Evolutionary conservation across 1,284 basidiomycete species (phyloP).

Genomic region (Stygiomarasmius scandens): DNA sequence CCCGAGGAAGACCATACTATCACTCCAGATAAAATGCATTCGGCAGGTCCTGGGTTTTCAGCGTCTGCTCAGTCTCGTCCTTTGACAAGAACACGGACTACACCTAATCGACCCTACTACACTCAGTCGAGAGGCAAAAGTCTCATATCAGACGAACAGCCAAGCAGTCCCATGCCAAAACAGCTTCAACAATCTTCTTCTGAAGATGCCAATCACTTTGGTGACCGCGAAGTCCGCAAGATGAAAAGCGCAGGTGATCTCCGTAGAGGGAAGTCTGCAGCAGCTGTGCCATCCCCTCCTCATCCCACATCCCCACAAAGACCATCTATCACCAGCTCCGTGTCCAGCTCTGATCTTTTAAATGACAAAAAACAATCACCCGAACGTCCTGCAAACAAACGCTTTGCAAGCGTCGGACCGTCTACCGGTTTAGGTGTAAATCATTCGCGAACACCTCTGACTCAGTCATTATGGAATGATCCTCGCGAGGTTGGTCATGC

Average conservation of each 20-base stretch:
- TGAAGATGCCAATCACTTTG: conserved; percentile 42
- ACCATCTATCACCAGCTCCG: conserved; percentile 52
- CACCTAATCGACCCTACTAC: conserved; percentile 66
- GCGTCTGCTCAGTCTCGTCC: conserved; percentile 34
- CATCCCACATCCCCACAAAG: conserved; percentile 38
- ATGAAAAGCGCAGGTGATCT: conserved; percentile 90
- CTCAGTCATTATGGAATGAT: conserved; percentile 55
- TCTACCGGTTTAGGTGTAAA: conserved; percentile 35
- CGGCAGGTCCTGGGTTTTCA: conserved; percentile 17
- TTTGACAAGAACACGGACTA: conserved; percentile 69
- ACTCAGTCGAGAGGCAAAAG: conserved; percentile 46
- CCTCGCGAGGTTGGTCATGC: conserved; percentile 28
- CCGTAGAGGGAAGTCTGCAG: conserved; percentile 45
- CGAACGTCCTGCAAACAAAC: conserved; percentile 44
- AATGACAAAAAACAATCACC: conserved; percentile 22
- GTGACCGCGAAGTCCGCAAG: conserved; percentile 69
- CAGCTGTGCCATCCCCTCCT: conserved; percentile 15
- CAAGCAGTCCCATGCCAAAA: conserved; percentile 4
- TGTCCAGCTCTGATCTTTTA: conserved; percentile 65
- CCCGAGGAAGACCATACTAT: conserved; percentile 77
- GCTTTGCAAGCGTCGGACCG: conserved; percentile 71
- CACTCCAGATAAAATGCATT: conserved; percentile 58
- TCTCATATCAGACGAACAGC: conserved; percentile 27
- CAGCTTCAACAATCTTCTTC: conserved; percentile 5
- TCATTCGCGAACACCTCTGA: conserved; percentile 42